Evolutionary conservation across 2,329 filamentous ascomycete genomes (phyloP), one percentile per base, ranked within the genome.

Genomic region (Simplicillium aogashimaense): DNA sequence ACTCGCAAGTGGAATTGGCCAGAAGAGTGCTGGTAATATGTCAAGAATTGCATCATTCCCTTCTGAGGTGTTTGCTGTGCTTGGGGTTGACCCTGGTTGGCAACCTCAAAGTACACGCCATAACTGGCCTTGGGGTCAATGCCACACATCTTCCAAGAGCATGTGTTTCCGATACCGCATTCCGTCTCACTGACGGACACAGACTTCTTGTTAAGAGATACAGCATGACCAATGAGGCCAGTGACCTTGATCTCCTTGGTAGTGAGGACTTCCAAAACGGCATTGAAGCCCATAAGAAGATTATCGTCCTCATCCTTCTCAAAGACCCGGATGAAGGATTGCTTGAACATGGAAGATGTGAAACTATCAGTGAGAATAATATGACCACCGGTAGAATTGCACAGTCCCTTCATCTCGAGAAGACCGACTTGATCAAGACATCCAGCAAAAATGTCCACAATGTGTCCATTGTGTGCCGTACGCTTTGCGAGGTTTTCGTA

Each of bases 111-210:
- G 66, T 97, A 98, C 47, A 98, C 76, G 45, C 88, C 92, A 54
- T 97, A 97, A 54, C 88, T 95, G 28, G 92, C 81, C 41, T 81
- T 83, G 10, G 92, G 92, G 53, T 97, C 89, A 50, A 98, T 95
- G 50, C 88, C 89, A 55, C 92, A 97, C 90, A 98, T 95, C 67
- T 98, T 98, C 92, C 92, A 98, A 3, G 89, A 90, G 63, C 90
- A 97, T 1, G 92, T 98, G 59, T 97, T 97, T 48, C 92, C 92
- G 52, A 98, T 95, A 55, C 92, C 92, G 53, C 90, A 95, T 60
- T 98, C 92, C 0, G 92, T 97, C 67, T 98, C 92, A 39, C 92
- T 92, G 11, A 98, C 92, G 2, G 88, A 95, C 8, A 85, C 84
- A 0, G 92, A 97, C 59, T 98, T 98, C 67, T 97, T 98, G 71